Base-by-base conservation (phyloP, 2,329 filamentous ascomycete genomes). In the Talaromyces rugulosus region DNA sequence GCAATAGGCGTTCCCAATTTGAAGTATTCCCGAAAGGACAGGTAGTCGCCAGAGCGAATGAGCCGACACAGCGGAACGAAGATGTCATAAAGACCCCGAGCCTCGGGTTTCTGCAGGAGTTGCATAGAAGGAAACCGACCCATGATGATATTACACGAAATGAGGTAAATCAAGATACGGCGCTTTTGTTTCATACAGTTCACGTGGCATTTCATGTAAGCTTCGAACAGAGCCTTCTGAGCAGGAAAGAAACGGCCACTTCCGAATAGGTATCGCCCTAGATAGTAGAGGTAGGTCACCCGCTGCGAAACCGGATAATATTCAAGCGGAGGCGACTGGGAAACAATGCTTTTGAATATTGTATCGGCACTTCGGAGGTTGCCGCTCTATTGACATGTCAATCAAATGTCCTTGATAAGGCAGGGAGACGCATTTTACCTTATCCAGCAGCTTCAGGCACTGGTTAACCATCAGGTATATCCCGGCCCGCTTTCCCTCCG, bases 401-500 rank as follows among this genome's bases (percentile, higher is more conserved):
- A 40, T 30, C 12, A 40, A 14, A 18, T 12, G 42, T 51, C 5
- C n/a, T 44, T 23, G 18, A 11, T 42, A 27, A 11, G 50, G 18
- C 23, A 33, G n/a, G 5, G 34, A 8, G 9, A 11, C 5, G 47
- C 9, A 62, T 16, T 23, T 53, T 80, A 89, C 88, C 67, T 92
- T 90, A 71, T 96, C 96, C 7, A 97, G 83, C 3, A 97, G 85
- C 74, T 93, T 94, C 56, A 97, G 79, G 42, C 92, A 95, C 28
- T 96, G 84, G 71, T 97, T 97, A 63, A 92, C 93, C 77, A 96
- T 92, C 62, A 91, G 87, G 77, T 97, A 97, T 65, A 97, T 92
- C 51, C 91, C 93, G 11, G 89, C 79, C 71, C 94, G 92, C 73
- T 93, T 96, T 60, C 92, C 92, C 69, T 93, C 89, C 0, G 92